A percentile compares a stretch with the other conserved stretches of the same genome.
Conservation (phyloP, 148 eudicot species). For the Gaultheria prostrata region DNA sequence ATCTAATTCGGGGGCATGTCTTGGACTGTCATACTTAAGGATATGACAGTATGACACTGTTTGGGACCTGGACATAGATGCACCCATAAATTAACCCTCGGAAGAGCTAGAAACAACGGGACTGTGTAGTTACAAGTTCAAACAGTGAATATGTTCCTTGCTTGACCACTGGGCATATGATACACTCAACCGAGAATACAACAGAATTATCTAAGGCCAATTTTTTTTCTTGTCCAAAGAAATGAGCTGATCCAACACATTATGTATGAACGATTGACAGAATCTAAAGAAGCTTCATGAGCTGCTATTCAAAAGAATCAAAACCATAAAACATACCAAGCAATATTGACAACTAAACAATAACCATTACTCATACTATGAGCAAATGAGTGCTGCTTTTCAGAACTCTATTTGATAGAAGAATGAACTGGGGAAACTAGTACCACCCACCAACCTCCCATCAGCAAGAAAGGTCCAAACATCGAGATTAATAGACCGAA, state of each 20-base stretch:
- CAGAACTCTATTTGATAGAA: no score
- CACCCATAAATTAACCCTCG: neutral
- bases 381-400: no score
- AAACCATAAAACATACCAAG: no score
- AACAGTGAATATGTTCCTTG: constrained; percentile 10
- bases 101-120: neutral
- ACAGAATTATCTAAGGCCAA: neutral
- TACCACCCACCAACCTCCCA: no score
- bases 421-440: no score
- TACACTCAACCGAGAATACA: neutral
- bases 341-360: no score
- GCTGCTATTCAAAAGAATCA: no score
- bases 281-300: no score
- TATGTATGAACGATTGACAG: neutral
- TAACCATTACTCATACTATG: no score
- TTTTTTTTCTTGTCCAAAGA: neutral
- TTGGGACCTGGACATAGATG: neutral
- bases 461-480: no score
- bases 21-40: neutral
- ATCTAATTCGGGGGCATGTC: neutral
- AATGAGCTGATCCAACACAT: neutral
- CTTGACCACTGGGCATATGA: neutral
- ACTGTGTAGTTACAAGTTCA: neutral
- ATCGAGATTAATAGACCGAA: no score
- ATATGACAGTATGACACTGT: neutral